A percentile compares a stretch with the other conserved stretches of the same genome.
Conservation (phyloP, 208 protist species). For the Sergeia podlipaevii region DNA sequence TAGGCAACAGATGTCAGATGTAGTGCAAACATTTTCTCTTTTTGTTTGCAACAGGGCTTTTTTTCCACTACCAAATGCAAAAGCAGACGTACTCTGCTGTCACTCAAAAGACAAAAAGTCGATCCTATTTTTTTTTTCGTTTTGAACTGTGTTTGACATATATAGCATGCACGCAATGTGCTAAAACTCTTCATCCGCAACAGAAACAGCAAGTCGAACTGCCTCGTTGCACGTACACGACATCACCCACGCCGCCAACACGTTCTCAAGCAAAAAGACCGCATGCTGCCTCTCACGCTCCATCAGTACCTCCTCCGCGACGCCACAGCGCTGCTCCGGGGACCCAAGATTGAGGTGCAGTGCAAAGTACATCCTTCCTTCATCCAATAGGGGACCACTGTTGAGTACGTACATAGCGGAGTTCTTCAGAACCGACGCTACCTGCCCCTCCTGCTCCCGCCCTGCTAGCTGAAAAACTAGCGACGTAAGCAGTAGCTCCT, state of each 20-base stretch:
- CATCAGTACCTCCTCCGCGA: constrained; percentile 8
- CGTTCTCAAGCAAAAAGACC: constrained; percentile 40
- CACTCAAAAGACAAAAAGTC: too few species aligned
- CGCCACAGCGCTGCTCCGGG: constrained; percentile 1
- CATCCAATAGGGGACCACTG: constrained; percentile 52
- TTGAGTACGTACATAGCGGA: constrained; percentile 56
- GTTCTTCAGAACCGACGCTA: constrained; percentile 1
- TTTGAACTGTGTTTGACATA: too few species aligned
- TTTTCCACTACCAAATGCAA: too few species aligned
- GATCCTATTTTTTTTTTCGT: too few species aligned
- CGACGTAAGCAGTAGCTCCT: constrained; percentile 31
- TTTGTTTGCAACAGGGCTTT: too few species aligned
- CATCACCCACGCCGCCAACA: constrained; percentile 61
- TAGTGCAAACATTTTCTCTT: too few species aligned
- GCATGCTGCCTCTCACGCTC: constrained; percentile 28
- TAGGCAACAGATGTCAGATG: too few species aligned
- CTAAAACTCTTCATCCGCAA: not conserved
- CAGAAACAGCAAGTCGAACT: constrained; percentile 34
- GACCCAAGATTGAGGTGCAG: constrained; percentile 43
- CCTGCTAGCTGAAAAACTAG: constrained; percentile 62
- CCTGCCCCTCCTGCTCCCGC: constrained; percentile 1
- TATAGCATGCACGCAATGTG: too few species aligned
- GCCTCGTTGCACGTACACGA: constrained; percentile 52
- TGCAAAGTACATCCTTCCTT: constrained; percentile 68
- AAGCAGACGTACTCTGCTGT: too few species aligned